Percentiles rank a stretch among this genome's conserved stretches.
These are phyloP conservation scores for Naganishia albida DNA, from an alignment of 1,284 basidiomycete genomes.

Conservation along the genomic window DNA sequence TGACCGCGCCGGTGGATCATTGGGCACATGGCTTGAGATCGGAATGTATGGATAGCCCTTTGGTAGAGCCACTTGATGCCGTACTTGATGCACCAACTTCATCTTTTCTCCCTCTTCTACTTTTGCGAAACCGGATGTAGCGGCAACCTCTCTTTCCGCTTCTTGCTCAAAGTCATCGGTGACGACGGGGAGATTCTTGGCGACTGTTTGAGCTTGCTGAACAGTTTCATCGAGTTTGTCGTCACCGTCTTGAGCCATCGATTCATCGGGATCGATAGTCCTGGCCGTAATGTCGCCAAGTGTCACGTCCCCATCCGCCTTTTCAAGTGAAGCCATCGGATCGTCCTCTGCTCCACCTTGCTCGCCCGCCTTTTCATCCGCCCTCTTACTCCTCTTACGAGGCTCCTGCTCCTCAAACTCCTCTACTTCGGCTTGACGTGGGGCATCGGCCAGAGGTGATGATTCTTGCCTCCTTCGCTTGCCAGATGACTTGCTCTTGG, in stretches of 20 bases:
- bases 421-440: neutral
- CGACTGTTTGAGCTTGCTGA: conserved; percentile 2
- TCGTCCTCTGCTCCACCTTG: conserved; percentile 31
- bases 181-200: conserved; percentile 62
- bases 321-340: conserved; percentile 37
- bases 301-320: conserved; percentile 33
- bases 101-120: conserved; percentile 59
- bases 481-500: conserved; percentile 7
- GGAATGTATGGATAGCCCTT: conserved; percentile 88
- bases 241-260: conserved; percentile 34
- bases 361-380: conserved; percentile 6
- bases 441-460: neutral
- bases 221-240: conserved; percentile 27
- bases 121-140: conserved; percentile 76
- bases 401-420: conserved; percentile 7
- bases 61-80: conserved; percentile 76
- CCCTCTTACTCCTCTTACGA: conserved; percentile 24
- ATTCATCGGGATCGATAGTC: conserved; percentile 38
- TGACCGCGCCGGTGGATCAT: conserved; percentile 82
- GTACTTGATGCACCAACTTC: conserved; percentile 53
- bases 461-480: conserved; percentile 18
- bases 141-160: conserved; percentile 82
- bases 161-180: conserved; percentile 88
- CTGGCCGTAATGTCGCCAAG: conserved; percentile 32
- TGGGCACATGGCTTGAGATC: conserved; percentile 88